Base-by-base conservation (phyloP, 257 asterid genomes). In the Solanum pinnatisectum region DNA sequence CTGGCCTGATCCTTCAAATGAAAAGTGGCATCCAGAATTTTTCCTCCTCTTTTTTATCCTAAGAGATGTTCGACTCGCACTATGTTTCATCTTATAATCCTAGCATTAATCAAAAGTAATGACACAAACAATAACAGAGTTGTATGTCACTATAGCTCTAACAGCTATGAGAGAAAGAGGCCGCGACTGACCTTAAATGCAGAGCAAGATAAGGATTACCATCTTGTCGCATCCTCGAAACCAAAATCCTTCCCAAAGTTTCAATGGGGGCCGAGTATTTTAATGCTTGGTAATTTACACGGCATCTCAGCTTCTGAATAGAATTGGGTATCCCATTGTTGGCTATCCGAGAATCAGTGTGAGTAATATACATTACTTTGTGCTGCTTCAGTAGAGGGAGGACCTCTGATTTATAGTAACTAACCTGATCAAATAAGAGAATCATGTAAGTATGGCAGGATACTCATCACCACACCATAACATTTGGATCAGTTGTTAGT, bases 311-410 rank as follows among this genome's bases (percentile, higher is more conserved):
- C 94, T 94, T 96, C 88, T 97, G 98, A 90, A 97, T 95, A 37
- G 96, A 94, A 86, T 85, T 89, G 36, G 98, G 93, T 78, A 96
- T 87, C 56, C 93, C 98, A 84, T 97, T 97, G 94, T 97, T 97
- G 88, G 99, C 98, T n/a, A 97, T 92, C 88, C 99, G 95, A 78
- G 99, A 97, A 91, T 97, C 98, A 14, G 98, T 93, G 90, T 97
- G 98, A 87, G 99, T 97, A 23, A 97, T 93, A 87, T 95, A 95
- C 77, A 97, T 92, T 89, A 96, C 96, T 93, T 96, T 95, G 85
- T 97, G 97, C 96, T 94, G 97, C 98, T 96, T 95, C 92, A 96
- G 88, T 71, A 96, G 95, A 3, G 98, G 98, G 89, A 95, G 97
- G 84, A 95, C 94, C 89, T 97, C 99, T 15, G 93, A 59, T 92